phyloP scores from a whole-genome alignment of 2,329 filamentous ascomycete genomes.

The Gnomoniopsis sp. region DNA sequence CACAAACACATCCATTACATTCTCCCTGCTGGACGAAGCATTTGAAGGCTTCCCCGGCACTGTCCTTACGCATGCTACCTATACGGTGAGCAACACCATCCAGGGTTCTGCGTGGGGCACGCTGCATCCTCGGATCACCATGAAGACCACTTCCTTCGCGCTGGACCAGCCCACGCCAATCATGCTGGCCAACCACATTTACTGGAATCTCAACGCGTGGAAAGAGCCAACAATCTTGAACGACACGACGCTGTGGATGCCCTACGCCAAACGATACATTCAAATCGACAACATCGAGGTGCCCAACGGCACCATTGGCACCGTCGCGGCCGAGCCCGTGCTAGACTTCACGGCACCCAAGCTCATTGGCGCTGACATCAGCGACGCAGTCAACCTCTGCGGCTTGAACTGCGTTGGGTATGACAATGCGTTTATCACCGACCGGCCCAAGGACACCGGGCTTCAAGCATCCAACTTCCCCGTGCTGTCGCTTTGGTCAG shows the following conservation, averaged over 20 bases:
- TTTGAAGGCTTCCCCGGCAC: constrained; percentile 9
- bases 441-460: constrained; percentile 5
- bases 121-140: constrained; percentile 7
- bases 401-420: constrained; percentile 7
- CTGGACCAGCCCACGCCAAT: constrained; percentile 12
- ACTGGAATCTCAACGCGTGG: constrained; percentile 14
- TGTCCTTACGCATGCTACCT: constrained; percentile 9
- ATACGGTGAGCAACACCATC: constrained; percentile 10
- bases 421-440: constrained; percentile 12
- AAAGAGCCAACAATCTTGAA: constrained; percentile 11
- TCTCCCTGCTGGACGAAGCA: constrained; percentile 6
- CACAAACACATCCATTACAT: constrained; percentile 9
- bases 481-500: constrained; percentile 9
- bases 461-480: constrained; percentile 8
- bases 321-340: constrained; percentile 4
- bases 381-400: constrained; percentile 1
- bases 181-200: constrained; percentile 15
- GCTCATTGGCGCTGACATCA: constrained; percentile 6
- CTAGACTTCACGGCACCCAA: constrained; percentile 13
- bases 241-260: constrained; percentile 13
- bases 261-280: constrained; percentile 8
- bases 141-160: constrained; percentile 12
- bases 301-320: constrained; percentile 9
- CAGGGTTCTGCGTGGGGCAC: constrained; percentile 8
- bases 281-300: constrained; percentile 10